phyloP scores from a whole-genome alignment of 2,329 filamentous ascomycete species.

The Dendrostoma leiphaemia region DNA sequence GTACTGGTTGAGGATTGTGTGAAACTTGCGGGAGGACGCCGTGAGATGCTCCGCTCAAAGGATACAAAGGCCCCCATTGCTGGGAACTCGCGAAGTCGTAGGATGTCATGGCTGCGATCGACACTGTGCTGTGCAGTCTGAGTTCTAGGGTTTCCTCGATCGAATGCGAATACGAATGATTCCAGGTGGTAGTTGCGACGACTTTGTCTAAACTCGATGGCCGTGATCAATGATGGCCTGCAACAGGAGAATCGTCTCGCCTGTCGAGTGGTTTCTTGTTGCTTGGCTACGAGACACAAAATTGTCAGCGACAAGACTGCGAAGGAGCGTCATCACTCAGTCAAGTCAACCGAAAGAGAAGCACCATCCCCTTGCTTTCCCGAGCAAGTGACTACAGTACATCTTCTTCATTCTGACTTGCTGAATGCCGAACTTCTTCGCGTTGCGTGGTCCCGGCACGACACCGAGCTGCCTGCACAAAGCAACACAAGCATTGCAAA shows the following conservation, averaged over 20 bases:
- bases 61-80: slow-evolving; percentile 14
- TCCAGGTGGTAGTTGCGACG: no score
- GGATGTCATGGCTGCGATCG: slow-evolving; percentile 9
- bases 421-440: no score
- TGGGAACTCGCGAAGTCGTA: slow-evolving; percentile 14
- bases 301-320: not conserved
- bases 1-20: not conserved
- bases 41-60: slow-evolving; percentile 11
- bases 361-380: not conserved
- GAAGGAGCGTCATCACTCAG: not conserved
- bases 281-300: not conserved
- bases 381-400: not conserved
- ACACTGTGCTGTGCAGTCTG: not conserved
- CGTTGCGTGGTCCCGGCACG: no score
- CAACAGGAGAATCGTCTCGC: no score
- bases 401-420: not conserved
- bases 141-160: not conserved
- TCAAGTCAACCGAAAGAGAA: not conserved
- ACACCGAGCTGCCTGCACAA: not conserved
- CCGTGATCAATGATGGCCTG: no score
- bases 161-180: not conserved
- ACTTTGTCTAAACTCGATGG: no score
- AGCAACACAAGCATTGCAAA: not conserved
- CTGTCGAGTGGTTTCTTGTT: not conserved
- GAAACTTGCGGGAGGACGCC: slow-evolving; percentile 11